Evolutionary conservation across 805 yeast species (phyloP).

Genomic region (Isabelozyma gotoi): DNA sequence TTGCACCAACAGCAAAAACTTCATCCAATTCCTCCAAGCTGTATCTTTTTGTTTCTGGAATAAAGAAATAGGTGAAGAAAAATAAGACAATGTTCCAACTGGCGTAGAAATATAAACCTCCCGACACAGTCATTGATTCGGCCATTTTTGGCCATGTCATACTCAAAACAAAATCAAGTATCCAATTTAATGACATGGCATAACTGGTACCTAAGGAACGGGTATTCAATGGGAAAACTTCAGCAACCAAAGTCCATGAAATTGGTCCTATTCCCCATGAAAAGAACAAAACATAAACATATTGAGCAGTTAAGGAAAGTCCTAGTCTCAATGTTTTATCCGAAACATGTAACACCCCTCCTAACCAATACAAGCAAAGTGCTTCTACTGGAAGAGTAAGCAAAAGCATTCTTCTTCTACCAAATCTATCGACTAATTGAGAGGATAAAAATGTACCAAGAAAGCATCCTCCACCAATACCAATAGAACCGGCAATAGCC

Average conservation of each 20-base stretch:
- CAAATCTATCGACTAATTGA: constrained; percentile 21
- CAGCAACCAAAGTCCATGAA: constrained; percentile 12
- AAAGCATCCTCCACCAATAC: constrained; percentile 8
- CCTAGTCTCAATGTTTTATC: constrained; percentile 16
- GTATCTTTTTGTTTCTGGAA: background rate
- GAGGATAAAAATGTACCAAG: constrained; percentile 19
- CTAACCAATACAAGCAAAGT: constrained; percentile 22
- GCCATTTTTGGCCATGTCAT: constrained; percentile 7
- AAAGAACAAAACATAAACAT: constrained; percentile 19
- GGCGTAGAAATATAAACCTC: constrained; percentile 4
- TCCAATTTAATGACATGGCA: constrained; percentile 6
- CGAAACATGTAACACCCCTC: constrained; percentile 19
- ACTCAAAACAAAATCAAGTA: constrained; percentile 5
- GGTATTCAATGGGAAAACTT: constrained; percentile 4
- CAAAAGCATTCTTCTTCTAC: constrained; percentile 21
- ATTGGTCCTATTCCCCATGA: constrained; percentile 26
- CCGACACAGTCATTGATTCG: constrained; percentile 1
- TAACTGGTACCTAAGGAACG: constrained; percentile 5
- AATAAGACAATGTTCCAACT: constrained; percentile 1
- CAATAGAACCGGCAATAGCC: constrained; percentile 9
- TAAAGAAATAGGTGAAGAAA: constrained; percentile 2
- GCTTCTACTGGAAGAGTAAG: constrained; percentile 23
- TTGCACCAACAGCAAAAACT: background rate
- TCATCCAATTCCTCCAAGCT: background rate
- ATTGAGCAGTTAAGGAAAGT: constrained; percentile 17